Evolutionary conservation across 108 stramenopile genomes (phyloP).

Genomic region (Mediolabrus comicus): DNA sequence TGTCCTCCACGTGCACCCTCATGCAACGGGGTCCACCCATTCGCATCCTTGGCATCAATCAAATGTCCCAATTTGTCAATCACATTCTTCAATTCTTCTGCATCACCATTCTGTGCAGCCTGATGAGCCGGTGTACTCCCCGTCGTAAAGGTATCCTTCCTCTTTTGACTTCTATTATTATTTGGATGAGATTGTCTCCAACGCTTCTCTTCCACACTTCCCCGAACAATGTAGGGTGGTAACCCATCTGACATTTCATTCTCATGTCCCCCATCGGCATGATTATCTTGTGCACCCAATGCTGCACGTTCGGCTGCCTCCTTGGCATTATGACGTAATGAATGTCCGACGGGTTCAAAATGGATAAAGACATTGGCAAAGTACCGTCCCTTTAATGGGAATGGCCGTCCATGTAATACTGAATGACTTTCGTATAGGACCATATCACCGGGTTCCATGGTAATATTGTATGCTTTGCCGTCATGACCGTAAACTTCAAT

Average conservation of each 20-base stretch:
- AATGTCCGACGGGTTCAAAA: slow-evolving; percentile 79
- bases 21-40: slow-evolving; percentile 88
- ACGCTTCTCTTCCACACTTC: slow-evolving; percentile 62
- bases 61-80: slow-evolving; percentile 54
- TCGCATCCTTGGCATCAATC: slow-evolving; percentile 70
- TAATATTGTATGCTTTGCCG: slow-evolving; percentile 86
- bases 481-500: slow-evolving; percentile 92
- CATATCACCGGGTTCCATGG: slow-evolving; percentile 91
- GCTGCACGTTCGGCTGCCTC: slow-evolving; percentile 52
- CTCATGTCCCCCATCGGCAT: slow-evolving; percentile 68
- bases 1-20: slow-evolving; percentile 81
- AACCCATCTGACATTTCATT: slow-evolving; percentile 49
- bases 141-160: slow-evolving; percentile 46
- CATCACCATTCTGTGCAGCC: slow-evolving; percentile 68
- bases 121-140: slow-evolving; percentile 69
- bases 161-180: slow-evolving; percentile 17
- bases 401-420: slow-evolving; percentile 90
- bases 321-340: slow-evolving; percentile 66
- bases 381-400: slow-evolving; percentile 83
- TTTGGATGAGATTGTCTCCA: slow-evolving; percentile 62
- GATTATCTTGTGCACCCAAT: slow-evolving; percentile 53
- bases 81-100: slow-evolving; percentile 40
- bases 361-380: slow-evolving; percentile 93
- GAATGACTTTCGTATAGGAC: slow-evolving; percentile 90
- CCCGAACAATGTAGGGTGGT: slow-evolving; percentile 67